Evolutionary conservation across 768 basidiomycete genomes (phyloP).

Genomic region (Suillus cothurnatus): DNA sequence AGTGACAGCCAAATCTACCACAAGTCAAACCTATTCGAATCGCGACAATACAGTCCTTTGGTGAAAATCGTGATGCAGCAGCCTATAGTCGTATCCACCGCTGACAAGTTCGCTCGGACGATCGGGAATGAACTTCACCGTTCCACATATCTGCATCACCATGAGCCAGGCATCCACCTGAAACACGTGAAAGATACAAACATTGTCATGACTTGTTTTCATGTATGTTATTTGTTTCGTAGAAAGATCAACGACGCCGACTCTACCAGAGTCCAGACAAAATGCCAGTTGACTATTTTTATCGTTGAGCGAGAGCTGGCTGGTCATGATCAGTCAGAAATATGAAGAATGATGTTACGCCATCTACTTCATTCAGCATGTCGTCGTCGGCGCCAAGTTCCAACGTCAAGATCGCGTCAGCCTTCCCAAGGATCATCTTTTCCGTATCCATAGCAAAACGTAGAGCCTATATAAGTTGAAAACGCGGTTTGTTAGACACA

Average conservation of each 20-base stretch:
- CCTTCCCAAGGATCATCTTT: conserved; percentile 54
- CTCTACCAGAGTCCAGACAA: conserved; percentile 66
- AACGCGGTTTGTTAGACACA: neutral
- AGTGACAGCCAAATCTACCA: neutral
- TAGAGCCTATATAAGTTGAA: conserved; percentile 23
- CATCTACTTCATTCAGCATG: conserved; percentile 64
- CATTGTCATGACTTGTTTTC: conserved; percentile 64
- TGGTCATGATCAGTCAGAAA: conserved; percentile 37
- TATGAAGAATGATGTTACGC: conserved; percentile 7
- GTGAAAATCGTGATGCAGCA: conserved; percentile 68
- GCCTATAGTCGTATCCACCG: conserved; percentile 70
- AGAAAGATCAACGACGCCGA: conserved; percentile 65
- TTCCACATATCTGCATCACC: conserved; percentile 65
- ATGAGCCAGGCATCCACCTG: conserved; percentile 8
- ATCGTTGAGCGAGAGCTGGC: conserved; percentile 64
- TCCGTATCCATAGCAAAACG: conserved; percentile 47
- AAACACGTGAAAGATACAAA: conserved; percentile 29
- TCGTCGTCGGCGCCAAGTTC: conserved; percentile 56
- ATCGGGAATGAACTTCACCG: conserved; percentile 70
- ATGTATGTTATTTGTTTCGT: conserved; percentile 52
- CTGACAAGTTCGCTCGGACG: conserved; percentile 73
- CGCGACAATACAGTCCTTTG: conserved; percentile 60
- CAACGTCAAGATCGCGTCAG: conserved; percentile 51
- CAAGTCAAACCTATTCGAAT: conserved; percentile 51
- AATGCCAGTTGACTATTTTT: conserved; percentile 62